Base-by-base conservation (phyloP, 2,329 filamentous ascomycete species). In the Trichoderma pleuroti region DNA sequence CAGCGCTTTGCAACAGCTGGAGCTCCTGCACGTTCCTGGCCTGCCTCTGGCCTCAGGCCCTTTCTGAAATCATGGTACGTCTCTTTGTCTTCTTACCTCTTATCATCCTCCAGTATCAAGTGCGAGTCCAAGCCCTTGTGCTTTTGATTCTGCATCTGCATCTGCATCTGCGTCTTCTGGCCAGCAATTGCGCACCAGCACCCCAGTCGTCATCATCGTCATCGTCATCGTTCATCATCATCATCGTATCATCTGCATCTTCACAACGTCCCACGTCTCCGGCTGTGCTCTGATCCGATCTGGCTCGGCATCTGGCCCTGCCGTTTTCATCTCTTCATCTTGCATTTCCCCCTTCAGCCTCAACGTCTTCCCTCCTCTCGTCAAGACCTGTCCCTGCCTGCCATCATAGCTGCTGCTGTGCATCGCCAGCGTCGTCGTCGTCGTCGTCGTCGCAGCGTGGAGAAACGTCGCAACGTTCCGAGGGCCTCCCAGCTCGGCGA, bases 11-110 rank as follows among this genome's bases (percentile, higher is more conserved):
- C 67, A 63, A 52, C 56, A 32, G 56, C 56, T 24, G 52, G 67
- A 60, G 67, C 67, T 69, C 39, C 67, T 63, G 67, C 59, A 52
- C 67, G 67, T 69, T 66, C 67, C 59, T 70, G 67, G 67, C 57
- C 57, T 66, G 63, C 49, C 49, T 66, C 32, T 56, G 63, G 63
- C 63, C 65, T 68, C 65, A 60, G 65, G 65, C 54, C 52, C 26
- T 59, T 42, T 60, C 59, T 26, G 65, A 54, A 69, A 62, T 63
- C 67, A 69, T 69, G 67, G 67, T 69, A 69, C 67, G 67, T 69
- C 54, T 39, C 34, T 69, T 63, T 63, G 18, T 46, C 18, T 49
- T 42, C 39, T 42, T 42, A 42, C 39, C 39, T 49, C 42, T 34
- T 42, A 28, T 52, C 30, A 67, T 21, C 24, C 63, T 42, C 61